Evolutionary conservation across 306 rosid species (phyloP).

Genomic region (Quercus wislizeni): DNA sequence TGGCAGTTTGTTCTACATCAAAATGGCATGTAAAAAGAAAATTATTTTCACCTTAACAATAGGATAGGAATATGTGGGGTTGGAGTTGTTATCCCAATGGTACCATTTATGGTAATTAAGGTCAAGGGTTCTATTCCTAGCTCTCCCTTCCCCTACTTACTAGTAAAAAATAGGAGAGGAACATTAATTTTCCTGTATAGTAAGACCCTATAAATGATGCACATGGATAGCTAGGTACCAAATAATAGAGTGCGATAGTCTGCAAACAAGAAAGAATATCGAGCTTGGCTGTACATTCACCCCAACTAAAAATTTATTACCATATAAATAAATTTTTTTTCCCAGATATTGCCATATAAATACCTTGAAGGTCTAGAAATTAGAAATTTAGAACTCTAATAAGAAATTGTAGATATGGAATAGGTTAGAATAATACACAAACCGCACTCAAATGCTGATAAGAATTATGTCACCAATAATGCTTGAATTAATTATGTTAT

Average conservation of each 20-base stretch:
- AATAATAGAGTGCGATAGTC: not conserved
- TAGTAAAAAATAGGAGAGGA: constrained; percentile 1
- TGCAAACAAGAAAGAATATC: not conserved
- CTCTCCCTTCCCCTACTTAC: no score
- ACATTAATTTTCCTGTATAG: not conserved
- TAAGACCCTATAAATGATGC: constrained; percentile 13
- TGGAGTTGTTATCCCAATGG: no score
- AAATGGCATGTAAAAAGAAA: no score
- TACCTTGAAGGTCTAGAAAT: not conserved
- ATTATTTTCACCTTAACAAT: no score
- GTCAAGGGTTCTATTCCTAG: no score
- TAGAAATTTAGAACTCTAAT: not conserved
- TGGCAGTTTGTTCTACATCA: no score
- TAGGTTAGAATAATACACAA: not conserved
- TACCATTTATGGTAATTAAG: no score
- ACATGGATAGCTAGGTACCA: constrained; percentile 16
- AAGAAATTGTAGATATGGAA: not conserved
- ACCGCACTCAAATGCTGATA: not conserved
- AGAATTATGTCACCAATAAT: not conserved
- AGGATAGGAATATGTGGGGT: constrained; percentile 5
- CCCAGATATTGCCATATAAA: no score
- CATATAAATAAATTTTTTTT: not conserved
- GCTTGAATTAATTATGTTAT: no score
- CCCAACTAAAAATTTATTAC: not conserved
- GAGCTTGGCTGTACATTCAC: not conserved